Base-by-base conservation (phyloP, 495 filamentous ascomycete species). In the Penicillium canariense region DNA sequence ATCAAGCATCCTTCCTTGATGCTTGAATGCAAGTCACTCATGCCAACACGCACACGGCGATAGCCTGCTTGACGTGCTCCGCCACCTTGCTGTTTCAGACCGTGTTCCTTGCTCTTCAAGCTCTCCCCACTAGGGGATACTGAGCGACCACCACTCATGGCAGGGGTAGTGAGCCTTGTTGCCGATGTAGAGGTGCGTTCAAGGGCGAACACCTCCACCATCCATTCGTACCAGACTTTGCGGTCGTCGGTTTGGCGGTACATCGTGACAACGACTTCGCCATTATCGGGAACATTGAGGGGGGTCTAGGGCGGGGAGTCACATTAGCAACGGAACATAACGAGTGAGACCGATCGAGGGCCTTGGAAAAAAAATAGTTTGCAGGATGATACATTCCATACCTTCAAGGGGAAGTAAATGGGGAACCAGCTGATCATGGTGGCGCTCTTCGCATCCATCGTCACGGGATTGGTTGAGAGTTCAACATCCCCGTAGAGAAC, bases 351-450 rank as follows among this genome's bases (percentile, higher is more conserved):
- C 1, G 18, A 18, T 6, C 32, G 18, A 20, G 14, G 26, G 34
- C 30, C 75, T n/a, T 39, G n/a, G n/a, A n/a, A n/a, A n/a, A n/a
- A n/a, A n/a, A n/a, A n/a, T n/a, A 18, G n/a, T 5, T 0, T 15
- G 15, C 25, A 0, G 2, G 30, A 15, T 27, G n/a, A 39, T 17
- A 5, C 25, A 30, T 38, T 15, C 5, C 50, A 56, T 79, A 95
- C 93, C 85, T 96, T 96, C 9, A 99, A 68, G 6, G 94, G 94
- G 62, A 99, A 99, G 75, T 89, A 97, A 11, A 97, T 97, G 8
- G 94, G 94, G 70, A 99, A 99, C 94, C 94, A 99, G 61, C 88
- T 93, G 52, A 96, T 94, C 94, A 97, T 97, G 58, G 90, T 88
- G 60, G 87, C 85, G 72, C 91, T 96, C 81, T 97, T 97, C 46